A percentile compares a stretch with the other conserved stretches of the same genome.
Conservation (phyloP, 2,329 filamentous ascomycete species). For the Pyricularia sp. region DNA sequence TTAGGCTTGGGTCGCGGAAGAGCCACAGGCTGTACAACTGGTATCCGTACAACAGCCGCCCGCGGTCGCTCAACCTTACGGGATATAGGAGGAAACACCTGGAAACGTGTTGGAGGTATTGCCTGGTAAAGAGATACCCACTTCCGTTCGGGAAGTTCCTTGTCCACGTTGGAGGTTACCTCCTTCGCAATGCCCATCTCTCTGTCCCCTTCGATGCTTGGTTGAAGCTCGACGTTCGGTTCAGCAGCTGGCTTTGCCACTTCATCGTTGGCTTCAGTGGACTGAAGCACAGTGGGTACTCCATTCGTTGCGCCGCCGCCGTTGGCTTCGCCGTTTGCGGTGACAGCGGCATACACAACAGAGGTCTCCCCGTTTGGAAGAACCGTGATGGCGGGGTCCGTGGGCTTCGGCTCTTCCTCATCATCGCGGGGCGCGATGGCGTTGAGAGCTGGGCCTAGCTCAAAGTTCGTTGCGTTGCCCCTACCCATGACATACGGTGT, state of each 20-base stretch:
- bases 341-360: slow-evolving; percentile 7
- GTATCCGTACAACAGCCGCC: slow-evolving; percentile 28
- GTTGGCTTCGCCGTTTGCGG: background rate
- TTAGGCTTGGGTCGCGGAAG: slow-evolving; percentile 28
- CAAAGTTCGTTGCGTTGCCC: slow-evolving; percentile 71
- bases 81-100: slow-evolving; percentile 63
- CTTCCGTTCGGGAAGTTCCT: slow-evolving; percentile 15
- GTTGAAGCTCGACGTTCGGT: background rate
- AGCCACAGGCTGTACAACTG: slow-evolving; percentile 23
- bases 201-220: background rate
- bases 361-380: slow-evolving; percentile 22
- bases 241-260: slow-evolving; percentile 7
- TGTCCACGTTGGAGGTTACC: background rate
- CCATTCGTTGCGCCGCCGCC: slow-evolving; percentile 13
- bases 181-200: background rate
- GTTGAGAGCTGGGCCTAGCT: slow-evolving; percentile 70
- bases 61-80: slow-evolving; percentile 39
- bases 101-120: slow-evolving; percentile 64
- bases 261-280: slow-evolving; percentile 12
- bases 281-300: slow-evolving; percentile 12
- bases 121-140: slow-evolving; percentile 41
- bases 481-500: slow-evolving; percentile 96
- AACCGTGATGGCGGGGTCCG: slow-evolving; percentile 19
- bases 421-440: slow-evolving; percentile 84
- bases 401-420: slow-evolving; percentile 38